Evolutionary conservation across 805 yeast genomes (phyloP), one percentile per base, ranked within the genome.

Genomic region (Teunomyces stri): DNA sequence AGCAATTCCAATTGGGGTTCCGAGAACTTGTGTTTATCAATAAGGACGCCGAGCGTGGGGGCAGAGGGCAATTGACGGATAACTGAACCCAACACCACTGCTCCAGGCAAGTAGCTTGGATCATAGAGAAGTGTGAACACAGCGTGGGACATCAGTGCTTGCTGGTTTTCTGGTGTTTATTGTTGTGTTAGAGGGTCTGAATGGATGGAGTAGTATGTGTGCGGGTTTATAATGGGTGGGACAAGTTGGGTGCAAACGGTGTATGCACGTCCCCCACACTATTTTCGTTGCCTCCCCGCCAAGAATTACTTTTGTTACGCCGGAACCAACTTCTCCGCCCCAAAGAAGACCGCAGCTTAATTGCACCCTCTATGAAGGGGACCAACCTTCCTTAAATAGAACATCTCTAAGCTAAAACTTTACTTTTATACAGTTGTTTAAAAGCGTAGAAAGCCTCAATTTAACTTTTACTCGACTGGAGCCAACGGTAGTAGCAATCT

Each of bases 21-120:
- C 33, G 56, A 49, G 49, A 72, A 68, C 13, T 52, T 47, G 18
- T 37, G 31, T 46, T 55, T 58, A 44, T 70, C 75, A 30, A 72
- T 60, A 28, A 73, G 54, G 3, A 73, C 49, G n/a, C 68, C 74
- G 30, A 64, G 54, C 2, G 41, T 18, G 6, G 28, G 43, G n/a
- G 12, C 25, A 4, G 13, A 33, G 20, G 28, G 13, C 40, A 28
- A 37, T 41, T 47, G 39, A 20, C 57, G 54, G 47, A 63, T 43
- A 12, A 65, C 57, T 21, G 56, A 57, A 22, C 79, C 85, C 33
- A 82, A 59, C 1, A 80, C 78, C 28, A 81, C 63, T 0, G 82
- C 79, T 15, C 87, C 87, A 1, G 85, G 82, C 21, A 82, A 59
- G 58, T 82, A 82, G 31, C 71, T 70, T 13, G 75, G 62, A 21